Evolutionary conservation across 139 green algal species (phyloP), one percentile per base, ranked within the genome.

Genomic region (Tetradesmus lagerheimii): DNA sequence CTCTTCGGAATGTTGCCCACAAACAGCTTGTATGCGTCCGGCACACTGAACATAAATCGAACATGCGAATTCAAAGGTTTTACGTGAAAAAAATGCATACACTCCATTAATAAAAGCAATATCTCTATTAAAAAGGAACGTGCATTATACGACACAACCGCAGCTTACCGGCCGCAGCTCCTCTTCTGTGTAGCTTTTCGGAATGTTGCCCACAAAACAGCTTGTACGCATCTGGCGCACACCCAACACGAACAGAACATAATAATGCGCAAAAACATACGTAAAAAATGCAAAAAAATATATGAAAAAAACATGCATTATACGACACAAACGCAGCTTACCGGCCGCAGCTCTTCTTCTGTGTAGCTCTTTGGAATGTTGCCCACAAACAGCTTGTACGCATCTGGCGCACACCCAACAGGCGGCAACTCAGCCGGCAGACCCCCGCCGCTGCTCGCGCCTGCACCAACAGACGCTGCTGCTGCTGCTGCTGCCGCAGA

Each of bases 141-240:
- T 18, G 18, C 57, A 71, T 18, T 29, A 71, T 29, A 15, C 16
- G 16, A 71, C 57, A 71, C 57, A 71, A 71, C 15, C 57, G 62
- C 25, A 16, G 71, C 80, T 75, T 29, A 87, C 82, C 53, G 82
- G 82, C 12, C 47, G 37, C 29, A 91, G 92, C 86, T 94, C 92
- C 81, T 95, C 93, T 77, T 95, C 94, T 0, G 92, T 95, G 80
- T 90, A 96, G 14, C 39, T 20, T 95, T 95, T 37, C n/a, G 94
- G 93, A 45, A 96, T 92, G 79, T 95, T 96, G 81, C 94, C 94
- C n/a, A 95, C 92, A 87, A 96, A n/a, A 96, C 3, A 96, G 92
- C 80, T 93, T 94, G 78, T 93, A 92, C 20, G 90, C 89, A 57
- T 93, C 89, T 35, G 85, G 90, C 2, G 80, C 79, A 74, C 90